phyloP scores from a whole-genome alignment of 2,329 filamentous ascomycete species.

The Emericellopsis cladophorae region DNA sequence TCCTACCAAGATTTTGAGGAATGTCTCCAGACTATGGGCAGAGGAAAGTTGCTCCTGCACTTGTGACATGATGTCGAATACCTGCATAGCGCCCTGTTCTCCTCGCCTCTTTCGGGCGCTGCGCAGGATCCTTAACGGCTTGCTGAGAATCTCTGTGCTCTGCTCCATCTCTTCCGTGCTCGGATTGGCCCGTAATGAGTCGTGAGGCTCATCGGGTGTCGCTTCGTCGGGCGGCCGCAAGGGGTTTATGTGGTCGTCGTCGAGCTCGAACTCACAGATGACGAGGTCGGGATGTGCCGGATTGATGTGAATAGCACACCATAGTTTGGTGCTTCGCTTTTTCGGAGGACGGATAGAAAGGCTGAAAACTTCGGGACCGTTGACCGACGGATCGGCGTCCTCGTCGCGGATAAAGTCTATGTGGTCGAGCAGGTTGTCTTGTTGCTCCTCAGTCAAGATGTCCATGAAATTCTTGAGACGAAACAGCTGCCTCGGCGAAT shows the following conservation, averaged over 20 bases:
- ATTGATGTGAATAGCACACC: slow-evolving; percentile 78
- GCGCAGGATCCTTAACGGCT: slow-evolving; percentile 62
- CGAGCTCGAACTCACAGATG: slow-evolving; percentile 80
- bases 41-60: slow-evolving; percentile 76
- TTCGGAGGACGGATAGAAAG: slow-evolving; percentile 53
- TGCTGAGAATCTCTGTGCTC: slow-evolving; percentile 64
- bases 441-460: slow-evolving; percentile 71
- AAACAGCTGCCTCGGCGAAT: slow-evolving; percentile 66
- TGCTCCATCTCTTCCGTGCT: slow-evolving; percentile 62
- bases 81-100: slow-evolving; percentile 75
- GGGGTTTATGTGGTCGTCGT: slow-evolving; percentile 61
- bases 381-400: slow-evolving; percentile 58
- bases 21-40: slow-evolving; percentile 55
- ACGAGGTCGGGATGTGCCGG: slow-evolving; percentile 55
- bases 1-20: slow-evolving; percentile 72
- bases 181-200: slow-evolving; percentile 61
- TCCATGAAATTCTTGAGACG: slow-evolving; percentile 65
- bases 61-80: slow-evolving; percentile 86
- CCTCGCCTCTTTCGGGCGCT: slow-evolving; percentile 64
- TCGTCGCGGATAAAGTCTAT: slow-evolving; percentile 81
- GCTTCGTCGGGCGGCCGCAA: slow-evolving; percentile 48
- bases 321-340: slow-evolving; percentile 52
- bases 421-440: slow-evolving; percentile 73
- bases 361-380: slow-evolving; percentile 79
- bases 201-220: slow-evolving; percentile 52